Evolutionary conservation across 352 stramenopile species (phyloP).

Genomic region (Phytophthora citrophthora): DNA sequence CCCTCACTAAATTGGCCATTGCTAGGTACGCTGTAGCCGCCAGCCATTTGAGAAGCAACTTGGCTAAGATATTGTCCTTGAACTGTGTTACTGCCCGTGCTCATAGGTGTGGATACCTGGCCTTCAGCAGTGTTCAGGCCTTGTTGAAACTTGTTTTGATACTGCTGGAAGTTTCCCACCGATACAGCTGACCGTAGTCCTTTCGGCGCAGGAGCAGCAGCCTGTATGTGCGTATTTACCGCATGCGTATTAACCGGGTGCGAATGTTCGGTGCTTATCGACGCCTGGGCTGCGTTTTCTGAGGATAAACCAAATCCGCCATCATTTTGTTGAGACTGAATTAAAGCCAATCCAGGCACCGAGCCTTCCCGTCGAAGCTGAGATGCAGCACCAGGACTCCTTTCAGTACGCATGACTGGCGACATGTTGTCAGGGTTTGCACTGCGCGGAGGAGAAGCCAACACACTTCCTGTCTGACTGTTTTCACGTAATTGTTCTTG

Average conservation of each 20-base stretch:
- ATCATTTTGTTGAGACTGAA: slow-evolving; percentile 28
- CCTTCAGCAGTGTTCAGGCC: slow-evolving; percentile 8
- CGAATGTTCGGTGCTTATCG: slow-evolving; percentile 22
- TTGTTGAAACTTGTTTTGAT: slow-evolving; percentile 59
- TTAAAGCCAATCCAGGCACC: slow-evolving; percentile 29
- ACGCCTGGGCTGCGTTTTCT: slow-evolving; percentile 11
- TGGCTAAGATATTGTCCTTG: slow-evolving; percentile 33
- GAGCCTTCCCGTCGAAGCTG: slow-evolving; percentile 52
- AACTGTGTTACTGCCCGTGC: slow-evolving; percentile 16
- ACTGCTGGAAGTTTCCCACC: slow-evolving; percentile 79
- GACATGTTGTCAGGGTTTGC: slow-evolving; percentile 20
- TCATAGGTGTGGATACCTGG: slow-evolving; percentile 19
- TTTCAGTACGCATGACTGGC: slow-evolving; percentile 17
- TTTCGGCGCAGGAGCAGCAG: slow-evolving; percentile 15
- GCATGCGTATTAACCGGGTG: slow-evolving; percentile 21
- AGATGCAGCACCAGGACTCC: slow-evolving; percentile 7
- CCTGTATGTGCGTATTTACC: slow-evolving; percentile 21
- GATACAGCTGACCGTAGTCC: slow-evolving; percentile 68
- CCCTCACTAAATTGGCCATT: slow-evolving; percentile 12
- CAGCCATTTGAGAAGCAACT: slow-evolving; percentile 10
- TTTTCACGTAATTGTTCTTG: slow-evolving; percentile 54
- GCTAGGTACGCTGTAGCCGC: slow-evolving; percentile 20
- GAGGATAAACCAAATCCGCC: slow-evolving; percentile 5
- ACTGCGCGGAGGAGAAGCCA: slow-evolving; percentile 38
- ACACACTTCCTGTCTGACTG: slow-evolving; percentile 28